Evolutionary conservation across 768 basidiomycete species (phyloP).

Genomic region (Xerocomellus amylosporus): DNA sequence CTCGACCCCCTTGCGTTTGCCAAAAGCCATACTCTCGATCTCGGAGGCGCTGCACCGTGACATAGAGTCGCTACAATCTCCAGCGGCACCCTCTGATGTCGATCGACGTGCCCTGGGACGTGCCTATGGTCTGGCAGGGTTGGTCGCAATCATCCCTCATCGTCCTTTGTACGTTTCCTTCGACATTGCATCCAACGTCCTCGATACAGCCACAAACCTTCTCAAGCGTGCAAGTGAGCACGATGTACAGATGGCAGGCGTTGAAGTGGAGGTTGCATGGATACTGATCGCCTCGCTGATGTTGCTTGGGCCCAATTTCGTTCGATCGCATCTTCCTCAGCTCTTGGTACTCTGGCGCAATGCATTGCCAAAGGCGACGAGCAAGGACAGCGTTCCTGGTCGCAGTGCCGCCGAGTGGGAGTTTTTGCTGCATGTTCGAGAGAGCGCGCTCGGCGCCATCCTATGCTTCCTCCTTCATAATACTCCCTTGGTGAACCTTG

Average conservation of each 20-base stretch:
- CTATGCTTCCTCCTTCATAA: slow-evolving; percentile 86
- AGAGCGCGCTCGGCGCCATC: slow-evolving; percentile 86
- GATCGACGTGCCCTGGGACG: slow-evolving; percentile 76
- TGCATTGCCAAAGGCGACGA: slow-evolving; percentile 91
- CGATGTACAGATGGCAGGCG: slow-evolving; percentile 72
- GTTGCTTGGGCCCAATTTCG: slow-evolving; percentile 91
- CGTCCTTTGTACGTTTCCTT: slow-evolving; percentile 93
- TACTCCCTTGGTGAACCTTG: slow-evolving; percentile 76
- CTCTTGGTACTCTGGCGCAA: slow-evolving; percentile 96
- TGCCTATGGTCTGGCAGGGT: slow-evolving; percentile 83
- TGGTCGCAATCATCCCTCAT: slow-evolving; percentile 82
- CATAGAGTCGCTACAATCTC: slow-evolving; percentile 67
- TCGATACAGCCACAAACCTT: slow-evolving; percentile 87
- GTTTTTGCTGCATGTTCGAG: slow-evolving; percentile 87
- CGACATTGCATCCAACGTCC: slow-evolving; percentile 85
- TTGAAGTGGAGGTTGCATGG: slow-evolving; percentile 95
- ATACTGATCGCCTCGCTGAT: slow-evolving; percentile 86
- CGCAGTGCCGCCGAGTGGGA: slow-evolving; percentile 80
- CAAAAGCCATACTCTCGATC: slow-evolving; percentile 72
- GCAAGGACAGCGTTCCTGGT: slow-evolving; percentile 70
- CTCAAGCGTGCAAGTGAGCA: slow-evolving; percentile 92
- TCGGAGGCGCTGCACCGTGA: slow-evolving; percentile 85
- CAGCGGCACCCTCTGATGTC: slow-evolving; percentile 68
- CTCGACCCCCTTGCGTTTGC: slow-evolving; percentile 80
- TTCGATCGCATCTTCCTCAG: slow-evolving; percentile 89